phyloP scores from a whole-genome alignment of 176 grass and related monocot species.

The Oryza nivara region DNA sequence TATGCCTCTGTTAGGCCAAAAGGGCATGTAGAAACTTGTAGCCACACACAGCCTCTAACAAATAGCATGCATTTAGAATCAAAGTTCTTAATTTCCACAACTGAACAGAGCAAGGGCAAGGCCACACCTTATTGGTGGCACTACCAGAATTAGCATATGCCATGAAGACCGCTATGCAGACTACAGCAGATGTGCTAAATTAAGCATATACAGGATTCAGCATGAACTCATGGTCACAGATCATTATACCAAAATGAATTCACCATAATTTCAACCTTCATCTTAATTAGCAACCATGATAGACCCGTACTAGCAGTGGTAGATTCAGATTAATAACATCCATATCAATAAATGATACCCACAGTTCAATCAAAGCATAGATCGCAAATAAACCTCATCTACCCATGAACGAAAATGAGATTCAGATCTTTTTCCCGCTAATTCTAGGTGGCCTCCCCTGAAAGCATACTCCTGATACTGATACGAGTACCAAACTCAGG shows the following conservation, averaged over 20 bases:
- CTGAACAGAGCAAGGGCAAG: background rate
- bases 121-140: background rate
- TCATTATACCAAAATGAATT: background rate
- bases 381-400: background rate
- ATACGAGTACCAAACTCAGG: too few relatives aligned
- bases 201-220: conserved; percentile 5
- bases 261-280: background rate
- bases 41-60: background rate
- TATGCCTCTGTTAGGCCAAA: background rate
- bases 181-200: conserved; percentile 21
- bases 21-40: background rate
- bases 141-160: conserved; percentile 35
- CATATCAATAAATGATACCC: conserved; percentile 12
- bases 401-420: background rate
- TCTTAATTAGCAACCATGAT: background rate
- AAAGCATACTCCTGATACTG: background rate
- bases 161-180: conserved; percentile 1
- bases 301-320: background rate
- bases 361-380: background rate
- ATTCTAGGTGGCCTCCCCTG: background rate
- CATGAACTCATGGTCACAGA: background rate
- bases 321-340: background rate
- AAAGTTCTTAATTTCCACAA: background rate
- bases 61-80: background rate
- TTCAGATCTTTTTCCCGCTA: background rate